A percentile compares a stretch with the other conserved stretches of the same genome.
Conservation (phyloP, 2,329 filamentous ascomycete species). For the Ceratocystis harringtonii region DNA sequence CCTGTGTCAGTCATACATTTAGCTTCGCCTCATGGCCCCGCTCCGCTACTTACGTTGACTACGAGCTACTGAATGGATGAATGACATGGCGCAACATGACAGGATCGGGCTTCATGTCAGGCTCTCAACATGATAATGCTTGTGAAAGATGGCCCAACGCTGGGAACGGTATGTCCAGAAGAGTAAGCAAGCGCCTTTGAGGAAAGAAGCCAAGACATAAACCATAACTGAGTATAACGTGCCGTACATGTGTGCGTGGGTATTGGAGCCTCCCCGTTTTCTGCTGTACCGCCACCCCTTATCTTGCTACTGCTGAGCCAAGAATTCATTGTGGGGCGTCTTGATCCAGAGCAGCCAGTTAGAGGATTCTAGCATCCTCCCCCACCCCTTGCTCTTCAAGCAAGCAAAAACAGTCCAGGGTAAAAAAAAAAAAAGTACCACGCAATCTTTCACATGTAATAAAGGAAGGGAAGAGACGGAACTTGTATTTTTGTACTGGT, state of each 20-base stretch:
- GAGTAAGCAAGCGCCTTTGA: background rate
- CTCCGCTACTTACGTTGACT: background rate
- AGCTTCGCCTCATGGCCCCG: background rate
- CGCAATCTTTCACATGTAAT: background rate
- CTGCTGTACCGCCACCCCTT: background rate
- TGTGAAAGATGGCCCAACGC: background rate
- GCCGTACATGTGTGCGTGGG: too few species aligned
- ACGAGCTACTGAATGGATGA: background rate
- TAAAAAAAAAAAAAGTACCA: background rate
- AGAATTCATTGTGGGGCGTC: background rate
- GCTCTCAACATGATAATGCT: background rate
- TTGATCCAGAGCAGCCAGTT: background rate
- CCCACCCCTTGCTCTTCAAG: background rate
- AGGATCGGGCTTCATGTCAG: background rate
- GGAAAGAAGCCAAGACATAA: background rate
- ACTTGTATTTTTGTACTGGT: background rate
- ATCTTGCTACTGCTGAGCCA: background rate
- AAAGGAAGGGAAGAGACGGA: background rate
- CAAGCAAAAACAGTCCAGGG: background rate
- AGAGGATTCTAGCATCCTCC: background rate
- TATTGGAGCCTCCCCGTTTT: too few species aligned
- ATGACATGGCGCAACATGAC: background rate
- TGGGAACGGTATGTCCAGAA: background rate
- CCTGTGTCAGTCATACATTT: background rate
- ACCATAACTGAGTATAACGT: background rate